Evolutionary conservation across 768 basidiomycete genomes (phyloP), one percentile per base, ranked within the genome.

Genomic region (Pisolithus microcarpus): DNA sequence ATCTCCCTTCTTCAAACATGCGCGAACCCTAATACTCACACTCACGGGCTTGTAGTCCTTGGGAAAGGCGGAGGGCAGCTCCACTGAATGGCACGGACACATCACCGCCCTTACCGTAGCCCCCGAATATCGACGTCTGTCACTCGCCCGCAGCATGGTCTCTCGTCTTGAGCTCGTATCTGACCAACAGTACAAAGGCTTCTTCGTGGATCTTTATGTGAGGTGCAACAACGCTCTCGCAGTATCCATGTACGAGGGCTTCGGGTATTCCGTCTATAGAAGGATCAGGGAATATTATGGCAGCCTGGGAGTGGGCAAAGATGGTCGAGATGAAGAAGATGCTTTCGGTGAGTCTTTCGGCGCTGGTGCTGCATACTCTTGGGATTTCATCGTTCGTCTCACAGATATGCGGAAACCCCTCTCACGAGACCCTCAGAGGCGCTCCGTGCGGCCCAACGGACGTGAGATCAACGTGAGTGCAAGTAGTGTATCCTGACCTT

Each of bases 121-220:
- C 0, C 96, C 96, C 11, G 84, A 90, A 60, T 96, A 91, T 68
- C 87, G 96, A 38, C 85, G 89, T 3, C 78, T 97, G 3, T 82
- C 82, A 1, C 82, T 98, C 42, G 95, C 91, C 0, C 80, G 83
- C 58, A 83, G 80, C 65, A 85, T 98, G 80, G 91, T 95, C 81
- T 65, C 73, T 55, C 74, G 88, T 44, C 84, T 99, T 42, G 95
- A 98, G 66, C 75, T 78, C 58, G 85, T 91, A 7, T 91, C 90
- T 1, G 85, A 93, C 65, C 77, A 82, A 52, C 76, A 76, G 23
- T 88, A 92, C 73, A 80, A 79, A 55, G 89, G 84, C 3, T 88
- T 81, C 76, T 97, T 95, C 61, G 92, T 98, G 44, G 96, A 98
- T 68, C 78, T 99, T 19, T 98, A 92, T 64, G 95, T 98, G 51